These are phyloP conservation scores for Tylopilus intermedius DNA, from an alignment of 768 basidiomycete species.

Conservation along the genomic window DNA sequence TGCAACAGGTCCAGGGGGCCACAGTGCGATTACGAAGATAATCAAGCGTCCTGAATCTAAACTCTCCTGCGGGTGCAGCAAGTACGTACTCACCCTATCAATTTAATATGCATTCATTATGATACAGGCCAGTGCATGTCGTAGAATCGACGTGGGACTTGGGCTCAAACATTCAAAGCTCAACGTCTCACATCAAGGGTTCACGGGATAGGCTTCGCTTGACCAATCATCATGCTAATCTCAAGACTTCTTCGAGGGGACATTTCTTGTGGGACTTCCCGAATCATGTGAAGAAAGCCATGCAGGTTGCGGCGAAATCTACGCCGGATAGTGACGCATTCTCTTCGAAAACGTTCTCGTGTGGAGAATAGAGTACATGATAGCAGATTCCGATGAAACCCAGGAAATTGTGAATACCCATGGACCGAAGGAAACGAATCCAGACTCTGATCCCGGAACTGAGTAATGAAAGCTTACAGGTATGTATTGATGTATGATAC, in stretches of 20 bases:
- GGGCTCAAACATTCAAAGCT: too few relatives aligned
- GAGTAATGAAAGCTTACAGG: slow-evolving; percentile 1
- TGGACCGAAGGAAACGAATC: neutral
- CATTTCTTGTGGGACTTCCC: neutral
- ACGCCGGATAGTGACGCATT: neutral
- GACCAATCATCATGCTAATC: neutral
- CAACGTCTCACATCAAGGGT: neutral
- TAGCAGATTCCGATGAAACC: neutral
- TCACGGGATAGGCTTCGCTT: neutral
- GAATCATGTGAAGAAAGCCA: neutral
- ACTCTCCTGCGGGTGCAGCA: neutral
- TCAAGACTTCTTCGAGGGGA: too few relatives aligned
- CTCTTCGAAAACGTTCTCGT: neutral
- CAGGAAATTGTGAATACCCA: neutral
- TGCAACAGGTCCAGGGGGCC: neutral
- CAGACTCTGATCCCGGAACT: neutral
- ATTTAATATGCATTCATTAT: neutral
- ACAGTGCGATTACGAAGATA: neutral
- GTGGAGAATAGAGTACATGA: neutral
- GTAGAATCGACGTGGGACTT: too few relatives aligned
- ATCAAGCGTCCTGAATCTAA: neutral
- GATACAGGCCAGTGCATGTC: neutral
- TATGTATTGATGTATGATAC: neutral
- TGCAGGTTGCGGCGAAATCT: neutral
- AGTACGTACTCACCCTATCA: neutral